phyloP scores from a whole-genome alignment of 202 grass and related monocot species.

The Cymbopogon flexuosus region DNA sequence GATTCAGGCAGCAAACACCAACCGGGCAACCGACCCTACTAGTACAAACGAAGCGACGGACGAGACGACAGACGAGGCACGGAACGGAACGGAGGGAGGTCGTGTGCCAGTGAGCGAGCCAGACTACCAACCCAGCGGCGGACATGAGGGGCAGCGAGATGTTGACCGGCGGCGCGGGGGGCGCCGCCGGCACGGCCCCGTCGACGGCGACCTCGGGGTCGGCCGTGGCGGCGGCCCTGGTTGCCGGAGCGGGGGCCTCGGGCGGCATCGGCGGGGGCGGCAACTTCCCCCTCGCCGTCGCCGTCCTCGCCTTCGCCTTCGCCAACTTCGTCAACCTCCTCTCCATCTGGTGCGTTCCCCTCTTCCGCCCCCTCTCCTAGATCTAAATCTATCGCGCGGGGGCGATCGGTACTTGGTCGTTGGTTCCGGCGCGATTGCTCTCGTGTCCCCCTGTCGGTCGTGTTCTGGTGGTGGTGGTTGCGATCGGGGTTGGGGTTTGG shows the following conservation, averaged over 20 bases:
- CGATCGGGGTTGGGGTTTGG: slow-evolving; percentile 17
- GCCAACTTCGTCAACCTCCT: slow-evolving; percentile 89
- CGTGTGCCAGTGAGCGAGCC: slow-evolving; percentile 13
- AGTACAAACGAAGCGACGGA: slow-evolving; percentile 15
- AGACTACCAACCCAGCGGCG: background rate
- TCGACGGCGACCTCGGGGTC: slow-evolving; percentile 29
- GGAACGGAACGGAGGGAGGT: background rate
- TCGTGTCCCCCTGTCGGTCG: slow-evolving; percentile 6
- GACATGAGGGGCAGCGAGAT: slow-evolving; percentile 46
- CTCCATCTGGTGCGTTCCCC: slow-evolving; percentile 68
- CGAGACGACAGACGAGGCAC: background rate
- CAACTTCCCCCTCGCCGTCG: slow-evolving; percentile 78
- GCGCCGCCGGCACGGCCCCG: slow-evolving; percentile 29
- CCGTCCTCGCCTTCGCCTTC: slow-evolving; percentile 75
- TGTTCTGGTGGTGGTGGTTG: background rate
- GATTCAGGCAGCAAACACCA: background rate
- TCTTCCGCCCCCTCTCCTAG: background rate
- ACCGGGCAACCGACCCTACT: background rate
- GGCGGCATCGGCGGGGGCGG: background rate
- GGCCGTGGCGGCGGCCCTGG: slow-evolving; percentile 21
- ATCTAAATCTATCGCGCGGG: slow-evolving; percentile 17
- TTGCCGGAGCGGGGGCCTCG: slow-evolving; percentile 25
- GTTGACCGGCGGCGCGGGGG: slow-evolving; percentile 34
- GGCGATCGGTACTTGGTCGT: background rate
- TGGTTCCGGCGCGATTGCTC: background rate